Base-by-base conservation (phyloP, 176 grass and related monocot species). In the Dendrocalamus sinicus region DNA sequence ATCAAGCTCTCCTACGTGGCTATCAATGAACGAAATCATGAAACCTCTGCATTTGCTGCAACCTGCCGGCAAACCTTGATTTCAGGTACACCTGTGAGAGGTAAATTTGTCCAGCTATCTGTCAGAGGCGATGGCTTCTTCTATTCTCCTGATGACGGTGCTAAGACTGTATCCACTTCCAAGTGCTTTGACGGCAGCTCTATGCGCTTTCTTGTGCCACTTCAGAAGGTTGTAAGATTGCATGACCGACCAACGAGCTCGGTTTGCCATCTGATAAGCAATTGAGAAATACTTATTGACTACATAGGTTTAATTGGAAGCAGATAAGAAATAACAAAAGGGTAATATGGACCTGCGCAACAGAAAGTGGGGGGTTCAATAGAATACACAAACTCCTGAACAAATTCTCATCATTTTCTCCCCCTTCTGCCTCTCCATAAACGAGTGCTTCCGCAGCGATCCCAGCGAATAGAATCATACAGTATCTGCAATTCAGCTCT, bases 141-240 rank as follows among this genome's bases (percentile, higher is more conserved):
- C 96, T 72, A 98, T 95, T 77, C 91, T 95, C 73, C 90, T 95
- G 8, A 98, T 94, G 67, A 98, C 88, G 35, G 83, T 40, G 69
- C 96, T 92, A 30, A 98, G 89, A 67, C 91, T 89, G 54, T 92
- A 69, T 10, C 96, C 91, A 0, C 82, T 79, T 81, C 92, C 93
- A 9, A 98, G 85, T 76, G 93, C 96, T 83, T 89, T 92, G 32
- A 95, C 91, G 7, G 91, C 88, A 50, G 93, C 93, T 89, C 88
- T 90, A 60, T 98, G 96, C 6, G 96, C 91, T 83, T 87, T 83
- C 87, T 92, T 94, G 68, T 98, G 93, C 93, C 91, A 93, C 85
- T 95, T 98, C 20, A 98, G 84, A 85, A 98, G 93, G 82, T 98
- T 98, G 80, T 98, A 98, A 53, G 96, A 95, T 88, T 98, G 96